Evolutionary conservation across 768 basidiomycete species (phyloP), one percentile per base, ranked within the genome.

Genomic region (Cystofilobasidium ferigula): DNA sequence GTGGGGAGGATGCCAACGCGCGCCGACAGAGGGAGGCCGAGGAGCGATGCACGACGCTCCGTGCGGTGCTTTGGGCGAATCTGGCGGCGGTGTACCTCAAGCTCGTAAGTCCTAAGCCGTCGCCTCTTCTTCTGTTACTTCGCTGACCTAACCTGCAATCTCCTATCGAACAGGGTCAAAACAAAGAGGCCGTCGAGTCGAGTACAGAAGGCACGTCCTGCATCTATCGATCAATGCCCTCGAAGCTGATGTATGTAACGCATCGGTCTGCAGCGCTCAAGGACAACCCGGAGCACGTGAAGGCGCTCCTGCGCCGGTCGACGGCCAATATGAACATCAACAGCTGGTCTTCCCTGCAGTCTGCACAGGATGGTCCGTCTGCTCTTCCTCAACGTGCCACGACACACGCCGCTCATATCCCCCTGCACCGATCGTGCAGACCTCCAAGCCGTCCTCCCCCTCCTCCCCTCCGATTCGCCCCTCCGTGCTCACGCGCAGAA

Each of bases 221-320:
- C 53, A 28, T 56, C 53, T 16, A 32, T 10, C 28, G 14, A 20
- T 34, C 14, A 26, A 12, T 28, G 13, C 6, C 28, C 20, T 59
- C 34, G 7, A 35, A 35, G 12, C 36, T 42, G n/a, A n/a, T n/a
- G 13, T 26, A 30, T 20, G 14, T 2, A 22, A 24, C 47, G 22
- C 2, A 14, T 9, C 4, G 20, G 20, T 7, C n/a, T 53, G 42
- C 72, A 92, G 91, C 92, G 30, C 79, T 99, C n/a, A 76, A 80
- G 36, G 88, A 97, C 71, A 88, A 95, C 71, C 86, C 91, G 14
- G 74, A 77, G 26, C 94, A 98, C 73, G 75, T 86, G 70, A 97
- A 94, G 76, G 93, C 87, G 0, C 78, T 95, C 8, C 88, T 90
- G 73, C 79, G 95, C 70, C 84, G 95, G n/a, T 92, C 92, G 16